Percentiles rank a stretch among this genome's conserved stretches.
phyloP scores from a whole-genome alignment of 2,329 filamentous ascomycete genomes.

The Penicillium sp. region DNA sequence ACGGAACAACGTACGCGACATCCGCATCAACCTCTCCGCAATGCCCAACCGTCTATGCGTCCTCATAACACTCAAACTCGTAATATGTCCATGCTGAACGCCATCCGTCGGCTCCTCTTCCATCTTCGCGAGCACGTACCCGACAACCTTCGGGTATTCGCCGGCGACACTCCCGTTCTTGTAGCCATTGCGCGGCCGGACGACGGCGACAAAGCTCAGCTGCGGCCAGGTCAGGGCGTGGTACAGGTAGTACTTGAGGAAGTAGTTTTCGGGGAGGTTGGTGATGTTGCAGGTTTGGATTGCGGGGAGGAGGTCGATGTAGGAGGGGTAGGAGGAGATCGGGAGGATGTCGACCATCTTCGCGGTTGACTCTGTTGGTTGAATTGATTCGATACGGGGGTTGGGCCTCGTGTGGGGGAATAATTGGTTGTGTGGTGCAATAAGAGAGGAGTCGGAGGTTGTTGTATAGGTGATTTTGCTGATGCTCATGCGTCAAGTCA shows the following conservation, averaged over 20 bases:
- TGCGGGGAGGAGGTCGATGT: constrained; percentile 85
- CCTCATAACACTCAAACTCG: constrained; percentile 91
- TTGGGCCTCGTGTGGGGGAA: background rate
- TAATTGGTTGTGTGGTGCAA: background rate
- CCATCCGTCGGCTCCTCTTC: constrained; percentile 95
- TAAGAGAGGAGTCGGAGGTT: background rate
- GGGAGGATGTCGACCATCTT: constrained; percentile 57
- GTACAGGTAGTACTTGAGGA: constrained; percentile 99
- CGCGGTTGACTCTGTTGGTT: background rate
- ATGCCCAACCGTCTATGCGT: constrained; percentile 90
- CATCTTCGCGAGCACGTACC: constrained; percentile 99
- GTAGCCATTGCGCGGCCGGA: constrained; percentile 77
- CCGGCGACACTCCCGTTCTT: constrained; percentile 72
- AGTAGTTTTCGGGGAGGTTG: constrained; percentile 99
- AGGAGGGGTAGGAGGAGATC: constrained; percentile 51
- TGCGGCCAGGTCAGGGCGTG: constrained; percentile 98
- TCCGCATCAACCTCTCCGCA: constrained; percentile 96
- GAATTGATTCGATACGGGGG: background rate
- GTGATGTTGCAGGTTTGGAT: constrained; percentile 98
- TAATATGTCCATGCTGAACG: constrained; percentile 94
- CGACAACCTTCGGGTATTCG: constrained; percentile 93
- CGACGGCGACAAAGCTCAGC: constrained; percentile 93
- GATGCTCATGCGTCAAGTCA: background rate
- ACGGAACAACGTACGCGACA: constrained; percentile 71
- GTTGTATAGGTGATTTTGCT: constrained; percentile 1